Percentiles rank a stretch among this genome's conserved stretches.
Evolutionary conservation across 345 rosid genomes (phyloP).

Genomic region (Iberis pinnata): DNA sequence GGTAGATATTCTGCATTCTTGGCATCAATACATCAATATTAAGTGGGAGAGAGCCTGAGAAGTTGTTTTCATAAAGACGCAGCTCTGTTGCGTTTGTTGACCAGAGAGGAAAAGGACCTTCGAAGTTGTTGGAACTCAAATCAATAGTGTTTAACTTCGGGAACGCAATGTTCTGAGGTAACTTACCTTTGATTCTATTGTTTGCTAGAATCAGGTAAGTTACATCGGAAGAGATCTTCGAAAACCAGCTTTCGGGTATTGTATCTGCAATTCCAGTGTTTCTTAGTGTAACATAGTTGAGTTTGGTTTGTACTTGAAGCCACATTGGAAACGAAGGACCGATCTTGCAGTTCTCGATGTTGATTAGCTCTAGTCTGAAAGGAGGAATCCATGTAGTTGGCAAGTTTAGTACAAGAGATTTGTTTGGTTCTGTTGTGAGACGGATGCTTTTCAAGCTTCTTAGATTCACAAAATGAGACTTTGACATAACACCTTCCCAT

Average conservation of each 20-base stretch:
- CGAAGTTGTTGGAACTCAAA: conserved; percentile 40
- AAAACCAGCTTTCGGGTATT: conserved; percentile 38
- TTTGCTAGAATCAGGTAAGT: conserved; percentile 39
- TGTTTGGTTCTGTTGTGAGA: conserved; percentile 38
- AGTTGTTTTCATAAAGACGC: conserved; percentile 36
- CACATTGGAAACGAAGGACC: conserved; percentile 57
- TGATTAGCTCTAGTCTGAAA: conserved; percentile 38
- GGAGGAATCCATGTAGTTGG: conserved; percentile 52
- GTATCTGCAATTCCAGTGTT: conserved; percentile 43
- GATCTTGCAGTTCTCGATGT: conserved; percentile 43
- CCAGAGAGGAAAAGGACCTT: conserved; percentile 51
- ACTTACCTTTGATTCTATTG: conserved; percentile 38
- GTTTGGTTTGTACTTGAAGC: conserved; percentile 50
- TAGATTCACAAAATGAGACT: conserved; percentile 40
- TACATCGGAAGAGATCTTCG: conserved; percentile 29
- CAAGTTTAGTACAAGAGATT: conserved; percentile 35
- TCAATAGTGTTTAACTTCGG: conserved; percentile 34
- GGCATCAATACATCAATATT: conserved; percentile 41
- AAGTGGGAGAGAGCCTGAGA: conserved; percentile 43
- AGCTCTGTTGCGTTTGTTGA: conserved; percentile 39
- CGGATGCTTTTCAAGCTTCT: conserved; percentile 28
- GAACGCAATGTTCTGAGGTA: conserved; percentile 32
- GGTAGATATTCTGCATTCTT: conserved; percentile 31
- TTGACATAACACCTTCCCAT: conserved; percentile 42
- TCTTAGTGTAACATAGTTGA: conserved; percentile 32